phyloP scores from a whole-genome alignment of 352 stramenopile species.

The Globisporangium paddicum region DNA sequence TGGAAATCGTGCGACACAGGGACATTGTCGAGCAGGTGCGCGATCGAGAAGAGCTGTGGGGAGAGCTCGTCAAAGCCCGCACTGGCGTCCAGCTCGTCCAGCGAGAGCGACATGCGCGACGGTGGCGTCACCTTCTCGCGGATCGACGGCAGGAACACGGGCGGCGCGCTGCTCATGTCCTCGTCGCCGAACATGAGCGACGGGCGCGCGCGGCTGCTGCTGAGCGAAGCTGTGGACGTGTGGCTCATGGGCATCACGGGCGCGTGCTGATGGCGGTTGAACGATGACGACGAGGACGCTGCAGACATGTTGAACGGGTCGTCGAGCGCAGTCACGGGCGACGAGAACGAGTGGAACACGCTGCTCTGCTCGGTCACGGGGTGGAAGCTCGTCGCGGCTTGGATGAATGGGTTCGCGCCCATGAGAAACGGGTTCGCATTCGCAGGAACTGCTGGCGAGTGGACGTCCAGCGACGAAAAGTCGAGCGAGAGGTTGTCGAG shows the following conservation, averaged over 20 bases:
- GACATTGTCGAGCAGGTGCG: conserved; percentile 54
- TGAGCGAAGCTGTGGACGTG: not conserved
- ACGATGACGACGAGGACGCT: not conserved
- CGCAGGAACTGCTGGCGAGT: conserved; percentile 26
- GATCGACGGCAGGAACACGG: conserved; percentile 63
- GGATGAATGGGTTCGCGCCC: conserved; percentile 39
- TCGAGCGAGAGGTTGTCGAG: conserved; percentile 52
- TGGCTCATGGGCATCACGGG: conserved; percentile 7
- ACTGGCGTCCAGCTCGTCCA: conserved; percentile 44
- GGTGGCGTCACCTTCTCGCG: conserved; percentile 57
- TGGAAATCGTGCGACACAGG: conserved; percentile 57
- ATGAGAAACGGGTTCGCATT: conserved; percentile 43
- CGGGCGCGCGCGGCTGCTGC: conserved; percentile 22
- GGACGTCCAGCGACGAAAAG: conserved; percentile 49
- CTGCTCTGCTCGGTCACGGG: conserved; percentile 17
- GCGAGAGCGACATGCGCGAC: conserved; percentile 52
- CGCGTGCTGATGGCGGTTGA: not conserved
- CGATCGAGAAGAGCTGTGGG: conserved; percentile 66
- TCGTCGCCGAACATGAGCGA: conserved; percentile 65
- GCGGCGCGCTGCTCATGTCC: conserved; percentile 29
- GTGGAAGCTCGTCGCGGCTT: conserved; percentile 25
- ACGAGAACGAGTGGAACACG: conserved; percentile 10
- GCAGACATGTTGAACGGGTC: conserved; percentile 10
- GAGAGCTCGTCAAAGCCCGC: conserved; percentile 27
- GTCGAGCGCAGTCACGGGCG: conserved; percentile 20